Base-by-base conservation (phyloP, 2,329 filamentous ascomycete species). In the Diaporthe destruens region DNA sequence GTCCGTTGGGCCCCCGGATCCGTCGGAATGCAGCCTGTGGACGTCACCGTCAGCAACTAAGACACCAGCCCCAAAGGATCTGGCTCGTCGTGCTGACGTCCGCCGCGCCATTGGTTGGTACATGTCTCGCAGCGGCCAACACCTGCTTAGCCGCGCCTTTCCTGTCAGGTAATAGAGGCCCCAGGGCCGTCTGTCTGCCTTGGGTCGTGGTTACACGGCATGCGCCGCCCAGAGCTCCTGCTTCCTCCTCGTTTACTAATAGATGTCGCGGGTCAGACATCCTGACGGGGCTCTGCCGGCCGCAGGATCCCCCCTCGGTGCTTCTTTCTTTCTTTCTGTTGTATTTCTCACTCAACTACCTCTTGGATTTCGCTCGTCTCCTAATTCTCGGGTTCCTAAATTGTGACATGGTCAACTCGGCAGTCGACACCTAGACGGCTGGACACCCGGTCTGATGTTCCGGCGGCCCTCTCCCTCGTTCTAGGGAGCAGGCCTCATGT, bases 21-120 rank as follows among this genome's bases (percentile, higher is more conserved):
- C 47, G n/a, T 39, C n/a, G 61, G 61, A n/a, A 66, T 39, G 61
- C 32, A 29, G 18, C 44, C 44, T 47, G 51, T n/a, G 32, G 14
- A 39, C 44, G 61, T 53, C 44, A 51, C 61, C 7, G 44, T 65
- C 32, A 66, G 61, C 61, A 66, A 39, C 7, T 51, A 29, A 39
- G 59, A 51, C 59, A 51, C 61, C n/a, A n/a, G 61, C 47, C 61
- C 32, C 61, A 34, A 66, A 66, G 61, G 61, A 66, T 66, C 47
- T 39, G 61, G 5, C 61, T 53, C 6, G 61, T 66, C 14, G 32
- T n/a, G 47, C 61, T 53, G 44, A 53, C 20, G 44, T 65, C 32
- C 32, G n/a, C 29, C 47, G n/a, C 25, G 25, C 32, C 44, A 66
- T 66, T 53, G 61, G 61, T 42, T 2, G 12, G 12, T 18, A 20